Evolutionary conservation across 1,284 basidiomycete species (phyloP).

Genomic region (Marasmius oreades): DNA sequence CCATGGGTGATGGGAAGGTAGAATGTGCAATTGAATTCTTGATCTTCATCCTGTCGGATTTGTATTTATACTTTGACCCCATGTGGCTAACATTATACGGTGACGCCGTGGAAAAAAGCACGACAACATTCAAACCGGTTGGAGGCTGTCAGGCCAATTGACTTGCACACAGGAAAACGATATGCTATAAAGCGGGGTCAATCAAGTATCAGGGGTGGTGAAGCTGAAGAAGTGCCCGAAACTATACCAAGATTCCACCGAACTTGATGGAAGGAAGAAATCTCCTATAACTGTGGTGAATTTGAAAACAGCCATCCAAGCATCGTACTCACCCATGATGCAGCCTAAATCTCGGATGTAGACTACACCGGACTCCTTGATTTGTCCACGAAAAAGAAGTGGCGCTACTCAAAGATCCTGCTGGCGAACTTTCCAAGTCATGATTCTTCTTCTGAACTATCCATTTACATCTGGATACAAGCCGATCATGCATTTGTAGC

Average conservation of each 20-base stretch:
- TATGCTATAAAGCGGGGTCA: too few species aligned
- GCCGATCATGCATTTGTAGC: slow-evolving; percentile 31
- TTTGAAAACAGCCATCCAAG: too few species aligned
- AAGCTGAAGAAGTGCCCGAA: too few species aligned
- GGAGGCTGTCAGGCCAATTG: too few species aligned
- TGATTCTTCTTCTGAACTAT: slow-evolving; percentile 25
- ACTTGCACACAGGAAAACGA: too few species aligned
- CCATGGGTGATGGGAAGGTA: slow-evolving; percentile 9
- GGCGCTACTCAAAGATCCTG: background rate
- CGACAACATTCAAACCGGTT: too few species aligned
- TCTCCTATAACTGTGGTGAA: too few species aligned
- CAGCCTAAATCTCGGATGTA: background rate
- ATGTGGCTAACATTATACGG: too few species aligned
- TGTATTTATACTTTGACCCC: background rate
- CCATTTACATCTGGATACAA: slow-evolving; percentile 31
- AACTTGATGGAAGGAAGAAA: too few species aligned
- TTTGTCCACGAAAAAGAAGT: background rate
- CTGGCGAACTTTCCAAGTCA: slow-evolving; percentile 13
- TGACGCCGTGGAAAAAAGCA: too few species aligned
- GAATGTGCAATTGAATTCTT: background rate
- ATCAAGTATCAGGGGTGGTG: too few species aligned
- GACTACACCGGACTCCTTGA: background rate
- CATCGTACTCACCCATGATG: background rate
- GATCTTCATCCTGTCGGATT: background rate
- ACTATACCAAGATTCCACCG: too few species aligned